These are phyloP conservation scores for Salix viminalis DNA, from an alignment of 345 rosid species.

Conservation along the genomic window DNA sequence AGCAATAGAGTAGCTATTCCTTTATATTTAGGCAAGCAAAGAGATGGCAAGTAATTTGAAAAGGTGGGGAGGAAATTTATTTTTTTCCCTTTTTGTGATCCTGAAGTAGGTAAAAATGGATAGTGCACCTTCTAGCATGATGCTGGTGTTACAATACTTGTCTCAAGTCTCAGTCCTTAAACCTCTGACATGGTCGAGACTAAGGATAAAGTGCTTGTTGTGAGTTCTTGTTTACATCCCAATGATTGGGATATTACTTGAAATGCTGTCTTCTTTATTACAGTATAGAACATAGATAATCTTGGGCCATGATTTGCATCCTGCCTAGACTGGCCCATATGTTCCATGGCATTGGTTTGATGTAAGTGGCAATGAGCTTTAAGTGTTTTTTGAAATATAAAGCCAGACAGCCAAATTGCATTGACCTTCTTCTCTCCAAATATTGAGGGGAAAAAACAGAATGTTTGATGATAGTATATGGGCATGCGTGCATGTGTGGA, in stretches of 20 bases:
- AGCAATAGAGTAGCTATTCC: background rate
- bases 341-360: background rate
- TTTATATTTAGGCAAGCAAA: background rate
- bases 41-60: background rate
- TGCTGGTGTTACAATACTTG: background rate
- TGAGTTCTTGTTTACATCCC: background rate
- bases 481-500: background rate
- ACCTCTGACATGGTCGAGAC: background rate
- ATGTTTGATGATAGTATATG: background rate
- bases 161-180: background rate
- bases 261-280: background rate
- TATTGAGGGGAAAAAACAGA: background rate
- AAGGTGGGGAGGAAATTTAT: background rate
- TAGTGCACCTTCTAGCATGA: background rate
- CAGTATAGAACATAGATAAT: too few relatives aligned
- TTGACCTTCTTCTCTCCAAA: background rate
- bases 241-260: background rate
- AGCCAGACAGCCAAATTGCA: background rate
- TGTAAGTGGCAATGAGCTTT: background rate
- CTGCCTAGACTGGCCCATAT: background rate
- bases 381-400: background rate
- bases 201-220: background rate
- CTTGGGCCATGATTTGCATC: background rate
- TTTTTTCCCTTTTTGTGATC: background rate
- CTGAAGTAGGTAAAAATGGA: background rate